These are phyloP conservation scores for Diaporthe australafricana DNA, from an alignment of 2,329 filamentous ascomycete species.

Conservation along the genomic window DNA sequence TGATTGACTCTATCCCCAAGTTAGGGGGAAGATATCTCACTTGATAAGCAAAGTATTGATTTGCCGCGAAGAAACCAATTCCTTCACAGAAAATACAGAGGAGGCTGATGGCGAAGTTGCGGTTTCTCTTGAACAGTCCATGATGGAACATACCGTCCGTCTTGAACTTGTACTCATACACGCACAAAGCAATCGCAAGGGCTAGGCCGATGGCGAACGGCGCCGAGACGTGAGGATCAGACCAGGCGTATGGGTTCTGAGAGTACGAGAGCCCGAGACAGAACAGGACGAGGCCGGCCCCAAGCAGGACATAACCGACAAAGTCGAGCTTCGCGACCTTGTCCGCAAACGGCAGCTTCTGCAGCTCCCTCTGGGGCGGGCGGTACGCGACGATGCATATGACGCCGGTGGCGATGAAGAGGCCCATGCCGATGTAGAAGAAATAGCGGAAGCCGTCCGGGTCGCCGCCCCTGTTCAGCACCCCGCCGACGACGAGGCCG, in stretches of 20 bases:
- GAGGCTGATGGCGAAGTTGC: slow-evolving; percentile 52
- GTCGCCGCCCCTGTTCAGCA: slow-evolving; percentile 47
- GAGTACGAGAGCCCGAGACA: slow-evolving; percentile 51
- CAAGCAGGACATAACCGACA: slow-evolving; percentile 51
- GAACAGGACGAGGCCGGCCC: slow-evolving; percentile 51
- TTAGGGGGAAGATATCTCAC: not conserved
- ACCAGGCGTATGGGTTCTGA: slow-evolving; percentile 53
- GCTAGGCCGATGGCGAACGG: slow-evolving; percentile 50
- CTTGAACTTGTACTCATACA: slow-evolving; percentile 50
- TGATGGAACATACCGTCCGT: slow-evolving; percentile 56
- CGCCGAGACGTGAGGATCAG: slow-evolving; percentile 48
- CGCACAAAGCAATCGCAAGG: slow-evolving; percentile 43
- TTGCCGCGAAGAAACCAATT: slow-evolving; percentile 53
- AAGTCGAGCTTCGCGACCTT: slow-evolving; percentile 53
- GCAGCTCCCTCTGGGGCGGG: slow-evolving; percentile 45
- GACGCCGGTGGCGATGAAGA: slow-evolving; percentile 44
- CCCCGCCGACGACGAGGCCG: slow-evolving; percentile 50
- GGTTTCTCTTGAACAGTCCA: slow-evolving; percentile 48
- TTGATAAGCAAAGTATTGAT: slow-evolving; percentile 56
- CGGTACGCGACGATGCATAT: slow-evolving; percentile 48
- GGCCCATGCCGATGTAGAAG: slow-evolving; percentile 49
- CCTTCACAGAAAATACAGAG: slow-evolving; percentile 52
- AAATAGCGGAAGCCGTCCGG: slow-evolving; percentile 50
- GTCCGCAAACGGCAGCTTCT: slow-evolving; percentile 45
- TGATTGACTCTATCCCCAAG: too few relatives aligned